A percentile compares a stretch with the other conserved stretches of the same genome.
Evolutionary conservation across 441 rosid species (phyloP).

Genomic region (Metrosideros polymorpha): DNA sequence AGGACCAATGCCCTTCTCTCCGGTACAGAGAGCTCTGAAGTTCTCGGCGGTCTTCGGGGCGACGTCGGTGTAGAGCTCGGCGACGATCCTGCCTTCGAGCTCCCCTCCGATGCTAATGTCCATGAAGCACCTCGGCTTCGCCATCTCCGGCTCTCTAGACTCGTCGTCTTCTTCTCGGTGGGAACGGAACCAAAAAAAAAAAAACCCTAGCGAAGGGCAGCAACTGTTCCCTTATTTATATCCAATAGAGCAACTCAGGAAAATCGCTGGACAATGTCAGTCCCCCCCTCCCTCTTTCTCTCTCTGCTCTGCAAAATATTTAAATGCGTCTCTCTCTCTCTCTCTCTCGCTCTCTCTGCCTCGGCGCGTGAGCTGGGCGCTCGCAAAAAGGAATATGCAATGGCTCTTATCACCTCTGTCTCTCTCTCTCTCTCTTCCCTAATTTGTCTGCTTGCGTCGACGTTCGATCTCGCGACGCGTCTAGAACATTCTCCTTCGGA

Average conservation of each 20-base stretch:
- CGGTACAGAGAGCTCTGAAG: conserved; percentile 89
- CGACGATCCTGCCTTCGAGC: conserved; percentile 85
- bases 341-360: background rate
- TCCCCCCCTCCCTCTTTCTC: background rate
- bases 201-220: background rate
- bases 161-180: background rate
- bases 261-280: background rate
- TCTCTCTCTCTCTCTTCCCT: background rate
- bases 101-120: conserved; percentile 91
- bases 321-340: background rate
- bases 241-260: background rate
- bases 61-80: conserved; percentile 76
- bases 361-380: background rate
- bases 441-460: background rate
- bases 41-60: conserved; percentile 90
- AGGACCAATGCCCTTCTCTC: conserved; percentile 88
- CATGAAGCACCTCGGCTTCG: conserved; percentile 57
- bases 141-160: conserved; percentile 22
- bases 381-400: background rate
- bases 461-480: background rate
- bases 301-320: background rate
- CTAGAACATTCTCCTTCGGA: background rate
- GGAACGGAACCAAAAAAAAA: background rate
- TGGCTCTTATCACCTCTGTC: background rate
- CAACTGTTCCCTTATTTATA: background rate